Evolutionary conservation across 768 basidiomycete species (phyloP).

Genomic region (Cubamyces sp.): DNA sequence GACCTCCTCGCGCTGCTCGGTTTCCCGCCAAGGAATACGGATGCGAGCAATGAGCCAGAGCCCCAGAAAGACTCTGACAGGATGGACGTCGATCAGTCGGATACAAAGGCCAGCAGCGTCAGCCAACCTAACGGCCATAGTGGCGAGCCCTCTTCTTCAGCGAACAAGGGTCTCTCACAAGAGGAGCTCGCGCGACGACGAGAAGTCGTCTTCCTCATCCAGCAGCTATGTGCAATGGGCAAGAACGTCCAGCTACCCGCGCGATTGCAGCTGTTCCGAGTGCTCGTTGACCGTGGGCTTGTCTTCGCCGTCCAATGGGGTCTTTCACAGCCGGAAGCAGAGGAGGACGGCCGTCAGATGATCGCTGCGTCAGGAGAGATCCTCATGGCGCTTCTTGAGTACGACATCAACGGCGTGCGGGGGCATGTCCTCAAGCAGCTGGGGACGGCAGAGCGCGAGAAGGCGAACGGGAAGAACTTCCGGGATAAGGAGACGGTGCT

Average conservation of each 20-base stretch:
- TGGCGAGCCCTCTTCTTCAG: not conserved
- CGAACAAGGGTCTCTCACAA: constrained; percentile 7
- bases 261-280: constrained; percentile 83
- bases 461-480: constrained; percentile 57
- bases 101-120: constrained; percentile 48
- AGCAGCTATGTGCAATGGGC: constrained; percentile 93
- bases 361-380: constrained; percentile 87
- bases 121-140: constrained; percentile 51
- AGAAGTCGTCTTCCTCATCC: constrained; percentile 85
- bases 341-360: constrained; percentile 54
- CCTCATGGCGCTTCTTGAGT: constrained; percentile 82
- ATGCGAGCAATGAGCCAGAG: constrained; percentile 32
- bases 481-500: constrained; percentile 76
- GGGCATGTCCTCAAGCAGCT: constrained; percentile 85
- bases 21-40: constrained; percentile 19
- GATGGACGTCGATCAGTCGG: constrained; percentile 36
- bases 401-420: constrained; percentile 87
- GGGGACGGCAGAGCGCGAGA: constrained; percentile 68
- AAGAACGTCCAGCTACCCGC: constrained; percentile 94
- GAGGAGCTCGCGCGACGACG: constrained; percentile 60
- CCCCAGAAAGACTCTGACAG: constrained; percentile 31
- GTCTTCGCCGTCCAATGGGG: constrained; percentile 95
- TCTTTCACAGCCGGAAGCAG: constrained; percentile 66
- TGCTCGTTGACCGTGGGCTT: constrained; percentile 85
- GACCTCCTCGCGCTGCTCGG: constrained; percentile 45